phyloP scores from a whole-genome alignment of 768 basidiomycete species.

The Lactarius sp. region DNA sequence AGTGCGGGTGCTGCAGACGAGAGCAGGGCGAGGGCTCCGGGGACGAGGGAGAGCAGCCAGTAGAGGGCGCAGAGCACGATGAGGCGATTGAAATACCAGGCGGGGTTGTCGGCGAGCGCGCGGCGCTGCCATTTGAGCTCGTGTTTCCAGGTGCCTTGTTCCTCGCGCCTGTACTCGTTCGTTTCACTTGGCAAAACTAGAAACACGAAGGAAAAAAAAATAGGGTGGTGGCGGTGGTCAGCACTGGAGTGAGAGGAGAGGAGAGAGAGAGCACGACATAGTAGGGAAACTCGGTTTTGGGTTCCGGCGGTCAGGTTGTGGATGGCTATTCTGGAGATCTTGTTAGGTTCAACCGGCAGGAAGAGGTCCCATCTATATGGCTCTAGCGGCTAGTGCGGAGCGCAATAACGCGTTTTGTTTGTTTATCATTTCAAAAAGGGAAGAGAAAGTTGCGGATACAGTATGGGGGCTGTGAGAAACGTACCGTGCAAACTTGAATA shows the following conservation, averaged over 20 bases:
- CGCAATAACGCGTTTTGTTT: not conserved
- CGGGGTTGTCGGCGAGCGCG: slow-evolving; percentile 9
- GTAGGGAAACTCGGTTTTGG: slow-evolving; percentile 5
- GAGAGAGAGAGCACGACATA: not conserved
- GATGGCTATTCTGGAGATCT: slow-evolving; percentile 15
- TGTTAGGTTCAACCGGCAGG: not conserved
- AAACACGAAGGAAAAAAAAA: not conserved
- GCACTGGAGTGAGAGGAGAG: too few relatives aligned
- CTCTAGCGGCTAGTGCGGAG: slow-evolving; percentile 9
- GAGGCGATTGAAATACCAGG: slow-evolving; percentile 20
- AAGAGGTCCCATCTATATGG: slow-evolving; percentile 22
- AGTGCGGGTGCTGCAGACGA: not conserved
- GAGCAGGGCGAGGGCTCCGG: not conserved
- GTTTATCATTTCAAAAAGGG: not conserved
- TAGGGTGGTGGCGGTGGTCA: not conserved
- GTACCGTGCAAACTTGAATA: slow-evolving; percentile 9
- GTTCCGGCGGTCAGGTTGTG: slow-evolving; percentile 17
- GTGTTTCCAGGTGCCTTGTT: slow-evolving; percentile 18
- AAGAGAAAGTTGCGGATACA: not conserved
- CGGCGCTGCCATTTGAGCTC: slow-evolving; percentile 20
- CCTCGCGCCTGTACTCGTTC: slow-evolving; percentile 15
- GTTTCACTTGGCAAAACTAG: not conserved
- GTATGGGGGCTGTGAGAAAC: not conserved
- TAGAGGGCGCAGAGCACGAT: slow-evolving; percentile 10
- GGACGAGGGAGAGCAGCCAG: slow-evolving; percentile 19